Conservation (phyloP, 2,329 filamentous ascomycete species). For the Purpureocillium lavendulum region DNA sequence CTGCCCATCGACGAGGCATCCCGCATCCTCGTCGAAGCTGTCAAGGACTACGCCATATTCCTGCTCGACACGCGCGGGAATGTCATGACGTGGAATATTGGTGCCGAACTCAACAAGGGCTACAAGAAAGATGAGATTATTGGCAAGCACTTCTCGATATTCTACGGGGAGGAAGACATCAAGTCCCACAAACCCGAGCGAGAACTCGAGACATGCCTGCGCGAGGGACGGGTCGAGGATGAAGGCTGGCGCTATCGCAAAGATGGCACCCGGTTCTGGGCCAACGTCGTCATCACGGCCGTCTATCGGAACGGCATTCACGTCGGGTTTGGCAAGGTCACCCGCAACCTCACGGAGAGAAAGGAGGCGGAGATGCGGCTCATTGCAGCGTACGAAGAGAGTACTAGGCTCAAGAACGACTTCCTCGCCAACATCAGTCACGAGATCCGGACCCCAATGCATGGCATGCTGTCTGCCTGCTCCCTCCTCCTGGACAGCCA, state of each 20-base stretch:
- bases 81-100: constrained; percentile 50
- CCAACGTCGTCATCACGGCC: constrained; percentile 50
- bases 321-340: constrained; percentile 51
- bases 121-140: constrained; percentile 46
- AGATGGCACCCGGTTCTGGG: constrained; percentile 52
- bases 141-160: constrained; percentile 48
- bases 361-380: constrained; percentile 45
- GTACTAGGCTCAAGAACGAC: constrained; percentile 53
- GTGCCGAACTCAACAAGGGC: constrained; percentile 46
- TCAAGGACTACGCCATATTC: constrained; percentile 57
- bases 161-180: constrained; percentile 45
- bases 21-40: constrained; percentile 51
- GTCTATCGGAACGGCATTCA: constrained; percentile 43
- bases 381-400: constrained; percentile 51
- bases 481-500: constrained; percentile 46
- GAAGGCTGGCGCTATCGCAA: constrained; percentile 52
- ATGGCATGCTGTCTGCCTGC: constrained; percentile 52
- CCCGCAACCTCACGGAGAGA: constrained; percentile 47
- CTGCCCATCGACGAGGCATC: constrained; percentile 44
- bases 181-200: constrained; percentile 37
- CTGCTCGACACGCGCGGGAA: constrained; percentile 48
- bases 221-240: constrained; percentile 47
- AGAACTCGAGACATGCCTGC: constrained; percentile 43
- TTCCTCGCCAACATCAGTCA: constrained; percentile 58
- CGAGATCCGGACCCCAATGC: constrained; percentile 57